Evolutionary conservation across 495 filamentous ascomycete species (phyloP), one percentile per base, ranked within the genome.

Genomic region (Annulohypoxylon moriforme): DNA sequence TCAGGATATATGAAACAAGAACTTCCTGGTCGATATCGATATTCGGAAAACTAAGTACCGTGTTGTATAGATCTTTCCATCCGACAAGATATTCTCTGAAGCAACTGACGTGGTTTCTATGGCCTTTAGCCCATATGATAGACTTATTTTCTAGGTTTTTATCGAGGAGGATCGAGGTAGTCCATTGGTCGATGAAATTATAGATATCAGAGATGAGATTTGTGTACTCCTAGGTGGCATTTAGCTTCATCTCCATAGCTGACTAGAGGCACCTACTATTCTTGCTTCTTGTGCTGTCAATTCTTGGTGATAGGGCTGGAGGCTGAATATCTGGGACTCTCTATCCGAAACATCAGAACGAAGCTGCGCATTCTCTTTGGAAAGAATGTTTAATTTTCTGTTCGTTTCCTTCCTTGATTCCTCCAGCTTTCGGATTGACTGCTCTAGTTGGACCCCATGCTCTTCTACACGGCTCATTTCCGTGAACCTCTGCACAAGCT

Each of bases 1-100:
- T 72, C 72, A 79, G 71, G 8, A 78, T 69, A 11, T 78, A 47
- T 4, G 78, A 78, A 27, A 71, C 65, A 14, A 79, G 42, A 8
- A 82, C 64, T 53, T 82, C 76, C 27, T 77, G 69, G 24, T 81
- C 78, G 0, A 76, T 76, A 20, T 82, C 76, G 0, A 76, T 75
- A 16, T 81, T 75, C 14, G 69, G 71, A 50, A 75, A 10, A 11
- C 20, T 1, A 10, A 38, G 1, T 1, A 24, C n/a, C 11, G 42
- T 24, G 20, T 4, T 0, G 29, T 25, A 38, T 1, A 66, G 24
- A 31, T 59, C 63, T 33, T 36, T n/a, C 62, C 52, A 58, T 1
- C n/a, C 27, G 1, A 1, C 13, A 4, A 57, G 27, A 6, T 49
- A 44, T 2, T 0, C 1, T 16, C 11, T 2, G 20, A 59, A 59